Base-by-base conservation (phyloP, 2,329 filamentous ascomycete genomes). In the Trichoderma citrinoviride region DNA sequence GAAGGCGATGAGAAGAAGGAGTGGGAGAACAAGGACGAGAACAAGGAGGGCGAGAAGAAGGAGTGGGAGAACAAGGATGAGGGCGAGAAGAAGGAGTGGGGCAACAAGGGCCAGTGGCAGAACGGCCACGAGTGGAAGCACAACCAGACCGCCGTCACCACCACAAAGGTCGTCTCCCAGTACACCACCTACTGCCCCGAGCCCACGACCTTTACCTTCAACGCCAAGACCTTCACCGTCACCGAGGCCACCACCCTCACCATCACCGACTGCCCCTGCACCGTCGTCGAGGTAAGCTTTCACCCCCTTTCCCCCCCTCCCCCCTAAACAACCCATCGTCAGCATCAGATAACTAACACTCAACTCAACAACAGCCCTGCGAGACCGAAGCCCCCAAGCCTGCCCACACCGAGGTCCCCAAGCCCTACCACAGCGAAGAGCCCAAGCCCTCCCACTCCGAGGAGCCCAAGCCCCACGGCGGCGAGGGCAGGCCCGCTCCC, bases 241-340 rank as follows among this genome's bases (percentile, higher is more conserved):
- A 83, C 81, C 60, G 77, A 80, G 73, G 80, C 85, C 67, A 76
- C 83, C 70, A 82, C 82, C 63, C 75, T 87, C 68, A 86, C 82
- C 71, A 81, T 88, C 64, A 80, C 78, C 43, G 77, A 84, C 73
- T 85, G 83, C 75, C 81, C 82, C 65, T 85, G 82, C 78, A 83
- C 82, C 50, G 66, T 77, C 58, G 68, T 71, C 62, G 71, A 76
- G 74, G 74, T 73, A 67, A 65, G 70, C 46, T 33, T n/a, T 27
- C 53, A 67, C 77, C 46, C 71, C 14, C 19, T n/a, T n/a, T n/a
- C 47, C 19, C 8, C 33, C 33, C 27, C 50, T 61, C 29, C 37
- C 65, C 60, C n/a, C n/a, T n/a, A n/a, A n/a, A 37, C 17, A 47
- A 47, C 17, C 54, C 53, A 3, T 25, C 40, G 4, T 19, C 14